Conservation (phyloP, 2,329 filamentous ascomycete genomes). For the Clonostachys rhizophaga region DNA sequence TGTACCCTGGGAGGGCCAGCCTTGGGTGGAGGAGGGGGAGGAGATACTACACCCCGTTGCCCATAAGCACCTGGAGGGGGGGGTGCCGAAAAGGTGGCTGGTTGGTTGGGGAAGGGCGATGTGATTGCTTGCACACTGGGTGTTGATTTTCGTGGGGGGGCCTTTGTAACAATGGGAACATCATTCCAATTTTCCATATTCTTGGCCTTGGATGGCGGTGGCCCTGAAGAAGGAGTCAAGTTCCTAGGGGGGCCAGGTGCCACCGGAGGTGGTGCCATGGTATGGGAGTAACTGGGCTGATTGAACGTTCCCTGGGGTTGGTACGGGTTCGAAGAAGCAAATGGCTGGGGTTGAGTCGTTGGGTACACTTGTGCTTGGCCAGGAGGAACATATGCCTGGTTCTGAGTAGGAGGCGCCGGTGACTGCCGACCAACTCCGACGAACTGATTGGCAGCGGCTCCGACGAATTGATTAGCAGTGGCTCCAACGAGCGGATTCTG, state of each 20-base stretch:
- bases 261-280: constrained; percentile 24
- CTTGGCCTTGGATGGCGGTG: constrained; percentile 67
- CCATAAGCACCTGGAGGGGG: constrained; percentile 55
- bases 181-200: constrained; percentile 90
- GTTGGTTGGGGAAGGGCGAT: constrained; percentile 72
- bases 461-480: too few species aligned
- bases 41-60: constrained; percentile 60
- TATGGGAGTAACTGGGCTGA: constrained; percentile 29
- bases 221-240: constrained; percentile 61
- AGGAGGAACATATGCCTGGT: constrained; percentile 14
- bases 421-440: too few species aligned
- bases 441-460: too few species aligned
- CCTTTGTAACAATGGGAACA: constrained; percentile 78
- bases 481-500: too few species aligned
- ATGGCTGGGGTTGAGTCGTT: constrained; percentile 11
- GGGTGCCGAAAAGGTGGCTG: constrained; percentile 45
- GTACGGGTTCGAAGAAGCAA: constrained; percentile 2
- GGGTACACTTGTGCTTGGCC: constrained; percentile 12
- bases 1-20: constrained; percentile 66
- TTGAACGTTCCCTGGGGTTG: constrained; percentile 44
- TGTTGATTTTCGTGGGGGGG: constrained; percentile 68
- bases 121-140: constrained; percentile 65
- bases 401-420: constrained; percentile 24
- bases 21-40: constrained; percentile 81
- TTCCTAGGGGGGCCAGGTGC: constrained; percentile 44